Percentiles rank a stretch among this genome's conserved stretches.
Conservation (phyloP, 495 filamentous ascomycete species). For the Jackrogersella minutella region DNA sequence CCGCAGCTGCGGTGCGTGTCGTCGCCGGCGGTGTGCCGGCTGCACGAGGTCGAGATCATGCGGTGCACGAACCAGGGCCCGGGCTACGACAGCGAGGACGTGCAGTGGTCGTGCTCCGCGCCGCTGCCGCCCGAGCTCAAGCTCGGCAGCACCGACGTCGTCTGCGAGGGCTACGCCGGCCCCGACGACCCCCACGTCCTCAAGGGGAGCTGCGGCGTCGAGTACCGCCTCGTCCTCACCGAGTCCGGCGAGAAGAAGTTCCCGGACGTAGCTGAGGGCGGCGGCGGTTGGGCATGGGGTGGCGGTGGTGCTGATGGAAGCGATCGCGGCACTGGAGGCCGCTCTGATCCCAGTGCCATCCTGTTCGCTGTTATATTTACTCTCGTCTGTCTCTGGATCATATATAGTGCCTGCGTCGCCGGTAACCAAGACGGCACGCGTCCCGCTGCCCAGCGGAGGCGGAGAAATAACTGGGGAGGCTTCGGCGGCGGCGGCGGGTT, state of each 20-base stretch:
- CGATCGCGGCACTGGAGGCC: background rate
- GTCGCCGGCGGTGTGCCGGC: constrained; percentile 62
- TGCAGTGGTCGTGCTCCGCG: constrained; percentile 91
- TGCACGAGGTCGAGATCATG: constrained; percentile 80
- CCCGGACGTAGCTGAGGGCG: constrained; percentile 52
- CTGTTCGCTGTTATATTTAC: constrained; percentile 49
- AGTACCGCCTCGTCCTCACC: constrained; percentile 85
- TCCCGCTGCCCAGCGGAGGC: constrained; percentile 13
- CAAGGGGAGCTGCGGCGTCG: constrained; percentile 90
- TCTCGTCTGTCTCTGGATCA: constrained; percentile 59
- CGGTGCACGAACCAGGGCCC: constrained; percentile 86
- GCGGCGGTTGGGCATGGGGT: constrained; percentile 31
- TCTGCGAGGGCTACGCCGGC: constrained; percentile 86
- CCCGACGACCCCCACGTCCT: constrained; percentile 83
- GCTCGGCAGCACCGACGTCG: constrained; percentile 87
- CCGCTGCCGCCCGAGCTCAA: constrained; percentile 83
- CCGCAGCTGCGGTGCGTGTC: constrained; percentile 87
- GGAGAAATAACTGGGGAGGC: constrained; percentile 34
- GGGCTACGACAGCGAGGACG: constrained; percentile 71
- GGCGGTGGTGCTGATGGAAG: background rate
- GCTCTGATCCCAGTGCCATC: constrained; percentile 7
- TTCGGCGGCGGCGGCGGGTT: constrained; percentile 45
- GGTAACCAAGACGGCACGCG: background rate
- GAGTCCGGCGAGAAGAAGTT: constrained; percentile 79
- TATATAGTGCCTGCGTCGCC: constrained; percentile 53